Conservation (phyloP, 2,329 filamentous ascomycete species). For the Corniculantispora saksenae region DNA sequence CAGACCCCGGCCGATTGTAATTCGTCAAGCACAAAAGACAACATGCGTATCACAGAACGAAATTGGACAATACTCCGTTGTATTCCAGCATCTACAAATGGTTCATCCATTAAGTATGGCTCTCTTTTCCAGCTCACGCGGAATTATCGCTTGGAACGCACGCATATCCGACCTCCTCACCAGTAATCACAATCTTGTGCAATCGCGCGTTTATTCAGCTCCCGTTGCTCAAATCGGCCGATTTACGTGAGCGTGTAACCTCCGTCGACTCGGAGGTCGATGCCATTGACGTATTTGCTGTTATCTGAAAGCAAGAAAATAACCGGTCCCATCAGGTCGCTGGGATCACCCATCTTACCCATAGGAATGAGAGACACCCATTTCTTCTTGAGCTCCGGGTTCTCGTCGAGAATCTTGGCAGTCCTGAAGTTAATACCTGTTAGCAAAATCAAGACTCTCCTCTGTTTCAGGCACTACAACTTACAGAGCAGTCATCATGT, state of each 20-base stretch:
- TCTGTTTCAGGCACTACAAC: constrained; percentile 32
- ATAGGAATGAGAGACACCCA: constrained; percentile 92
- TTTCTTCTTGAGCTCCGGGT: constrained; percentile 83
- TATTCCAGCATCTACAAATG: background rate
- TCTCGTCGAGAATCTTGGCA: constrained; percentile 90
- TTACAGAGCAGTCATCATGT: constrained; percentile 93
- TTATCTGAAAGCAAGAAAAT: constrained; percentile 84
- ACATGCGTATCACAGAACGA: background rate
- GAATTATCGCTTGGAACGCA: background rate
- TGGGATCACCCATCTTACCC: constrained; percentile 88
- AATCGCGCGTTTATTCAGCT: too few relatives aligned
- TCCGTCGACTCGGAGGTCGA: constrained; percentile 80
- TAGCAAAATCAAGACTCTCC: background rate
- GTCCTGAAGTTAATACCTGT: constrained; percentile 56
- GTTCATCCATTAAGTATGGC: background rate
- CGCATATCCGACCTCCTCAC: background rate
- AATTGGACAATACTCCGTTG: background rate
- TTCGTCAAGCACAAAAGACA: background rate
- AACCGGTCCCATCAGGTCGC: constrained; percentile 91
- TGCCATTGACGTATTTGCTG: constrained; percentile 69
- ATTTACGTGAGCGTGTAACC: constrained; percentile 81
- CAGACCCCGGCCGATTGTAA: background rate
- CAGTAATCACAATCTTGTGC: background rate
- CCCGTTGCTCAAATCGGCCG: too few relatives aligned
- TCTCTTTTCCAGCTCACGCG: background rate